These are phyloP conservation scores for Cytidiella melzeri DNA, from an alignment of 768 basidiomycete species.

Conservation along the genomic window DNA sequence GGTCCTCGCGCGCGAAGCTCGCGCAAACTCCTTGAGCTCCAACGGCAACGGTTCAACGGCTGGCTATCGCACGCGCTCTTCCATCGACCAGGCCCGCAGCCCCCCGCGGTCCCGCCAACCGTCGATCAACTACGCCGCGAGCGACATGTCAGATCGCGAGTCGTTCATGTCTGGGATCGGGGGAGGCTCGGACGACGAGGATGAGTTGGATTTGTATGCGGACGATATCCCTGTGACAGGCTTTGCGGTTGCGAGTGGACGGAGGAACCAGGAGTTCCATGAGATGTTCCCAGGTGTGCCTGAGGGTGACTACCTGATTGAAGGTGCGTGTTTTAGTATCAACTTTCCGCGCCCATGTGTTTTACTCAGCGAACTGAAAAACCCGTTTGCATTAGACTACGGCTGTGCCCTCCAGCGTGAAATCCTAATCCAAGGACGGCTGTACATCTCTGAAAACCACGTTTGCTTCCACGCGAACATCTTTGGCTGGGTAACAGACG, in stretches of 20 bases:
- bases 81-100: conserved; percentile 9
- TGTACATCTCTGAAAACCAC: conserved; percentile 98
- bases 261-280: conserved; percentile 94
- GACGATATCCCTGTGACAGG: conserved; percentile 90
- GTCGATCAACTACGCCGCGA: conserved; percentile 16
- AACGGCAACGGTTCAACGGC: conserved; percentile 2
- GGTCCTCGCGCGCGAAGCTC: conserved; percentile 17
- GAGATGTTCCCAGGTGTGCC: conserved; percentile 84
- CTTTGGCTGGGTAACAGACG: conserved; percentile 97
- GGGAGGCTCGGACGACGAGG: conserved; percentile 24
- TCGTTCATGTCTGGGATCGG: conserved; percentile 18
- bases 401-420: conserved; percentile 96
- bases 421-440: conserved; percentile 90
- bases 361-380: too few relatives aligned
- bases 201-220: conserved; percentile 41
- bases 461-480: conserved; percentile 99
- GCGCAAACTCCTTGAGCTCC: conserved; percentile 10
- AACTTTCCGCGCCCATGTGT: neutral
- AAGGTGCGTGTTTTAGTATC: conserved; percentile 54
- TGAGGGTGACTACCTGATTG: conserved; percentile 96
- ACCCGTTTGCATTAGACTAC: conserved; percentile 64
- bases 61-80: conserved; percentile 8
- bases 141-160: conserved; percentile 19
- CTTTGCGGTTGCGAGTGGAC: conserved; percentile 94
- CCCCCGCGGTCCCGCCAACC: conserved; percentile 15